Conservation (phyloP, 2,329 filamentous ascomycete genomes). For the Fusarium sambucinum region DNA sequence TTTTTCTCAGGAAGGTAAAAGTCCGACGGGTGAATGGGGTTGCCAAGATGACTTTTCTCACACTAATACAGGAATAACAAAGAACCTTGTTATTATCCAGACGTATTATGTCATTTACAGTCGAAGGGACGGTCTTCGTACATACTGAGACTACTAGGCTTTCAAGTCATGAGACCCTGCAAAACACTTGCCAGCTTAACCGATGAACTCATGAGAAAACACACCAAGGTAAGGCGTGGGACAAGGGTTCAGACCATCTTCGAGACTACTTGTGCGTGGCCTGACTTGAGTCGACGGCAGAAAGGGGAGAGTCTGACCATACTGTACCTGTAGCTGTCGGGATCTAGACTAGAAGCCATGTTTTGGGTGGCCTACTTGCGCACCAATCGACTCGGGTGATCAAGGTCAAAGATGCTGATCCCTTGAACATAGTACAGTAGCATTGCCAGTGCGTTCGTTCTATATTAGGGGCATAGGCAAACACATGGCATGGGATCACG, state of each 20-base stretch:
- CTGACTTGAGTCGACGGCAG: background rate
- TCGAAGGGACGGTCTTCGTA: background rate
- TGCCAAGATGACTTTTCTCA: background rate
- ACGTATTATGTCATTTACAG: background rate
- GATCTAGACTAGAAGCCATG: background rate
- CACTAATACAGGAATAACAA: background rate
- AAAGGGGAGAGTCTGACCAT: background rate
- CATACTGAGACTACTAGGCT: background rate
- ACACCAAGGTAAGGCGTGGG: background rate
- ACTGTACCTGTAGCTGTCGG: background rate
- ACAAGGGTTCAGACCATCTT: slow-evolving; percentile 1
- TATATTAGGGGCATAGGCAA: slow-evolving; percentile 14
- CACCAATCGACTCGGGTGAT: slow-evolving; percentile 29
- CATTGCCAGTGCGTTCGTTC: background rate
- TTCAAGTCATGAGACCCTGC: background rate
- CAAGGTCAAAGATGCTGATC: slow-evolving; percentile 22
- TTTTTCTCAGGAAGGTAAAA: background rate
- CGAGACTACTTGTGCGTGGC: background rate
- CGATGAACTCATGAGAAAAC: slow-evolving; percentile 5
- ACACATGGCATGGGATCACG: slow-evolving; percentile 1
- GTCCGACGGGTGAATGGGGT: background rate
- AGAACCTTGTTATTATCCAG: background rate
- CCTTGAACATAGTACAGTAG: slow-evolving; percentile 11
- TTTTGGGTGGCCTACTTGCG: slow-evolving; percentile 23
- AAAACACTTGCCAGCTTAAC: background rate